phyloP scores from a whole-genome alignment of 2,329 filamentous ascomycete species.

The Paecilomyces sp. region DNA sequence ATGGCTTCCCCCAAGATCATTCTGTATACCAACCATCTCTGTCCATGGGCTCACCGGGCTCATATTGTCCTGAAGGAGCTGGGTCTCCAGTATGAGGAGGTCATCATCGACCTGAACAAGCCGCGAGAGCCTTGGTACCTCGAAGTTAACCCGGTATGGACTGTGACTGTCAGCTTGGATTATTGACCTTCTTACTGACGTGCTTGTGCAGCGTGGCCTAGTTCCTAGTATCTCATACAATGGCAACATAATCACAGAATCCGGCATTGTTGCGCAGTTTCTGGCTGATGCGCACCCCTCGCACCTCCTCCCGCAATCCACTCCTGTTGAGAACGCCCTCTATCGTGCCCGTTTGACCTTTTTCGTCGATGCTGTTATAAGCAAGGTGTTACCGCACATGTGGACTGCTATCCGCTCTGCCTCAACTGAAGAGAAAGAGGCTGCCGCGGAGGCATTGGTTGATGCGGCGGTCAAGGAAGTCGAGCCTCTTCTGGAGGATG shows the following conservation, averaged over 20 bases:
- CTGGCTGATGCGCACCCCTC: slow-evolving; percentile 63
- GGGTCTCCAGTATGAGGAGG: slow-evolving; percentile 59
- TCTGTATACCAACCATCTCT: slow-evolving; percentile 63
- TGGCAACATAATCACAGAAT: slow-evolving; percentile 66
- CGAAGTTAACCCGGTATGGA: slow-evolving; percentile 59
- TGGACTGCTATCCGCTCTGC: slow-evolving; percentile 43
- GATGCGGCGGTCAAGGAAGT: slow-evolving; percentile 59
- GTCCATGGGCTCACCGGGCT: slow-evolving; percentile 69
- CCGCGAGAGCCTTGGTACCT: slow-evolving; percentile 70
- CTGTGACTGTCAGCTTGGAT: not conserved
- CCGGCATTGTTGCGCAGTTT: slow-evolving; percentile 65
- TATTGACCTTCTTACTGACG: not conserved
- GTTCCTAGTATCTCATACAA: slow-evolving; percentile 65
- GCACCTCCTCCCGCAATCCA: slow-evolving; percentile 52
- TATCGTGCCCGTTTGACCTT: slow-evolving; percentile 60
- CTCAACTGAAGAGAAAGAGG: slow-evolving; percentile 44
- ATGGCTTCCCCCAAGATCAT: slow-evolving; percentile 47
- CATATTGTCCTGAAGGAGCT: slow-evolving; percentile 65
- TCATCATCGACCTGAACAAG: slow-evolving; percentile 62
- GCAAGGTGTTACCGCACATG: slow-evolving; percentile 49
- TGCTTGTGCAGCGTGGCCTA: slow-evolving; percentile 51
- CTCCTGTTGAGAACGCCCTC: slow-evolving; percentile 50
- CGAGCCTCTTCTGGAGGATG: slow-evolving; percentile 58
- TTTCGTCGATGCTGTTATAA: slow-evolving; percentile 64
- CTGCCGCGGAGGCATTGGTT: slow-evolving; percentile 45